Conservation (phyloP, 805 yeast species). For the Metschnikowia peoriensis region DNA sequence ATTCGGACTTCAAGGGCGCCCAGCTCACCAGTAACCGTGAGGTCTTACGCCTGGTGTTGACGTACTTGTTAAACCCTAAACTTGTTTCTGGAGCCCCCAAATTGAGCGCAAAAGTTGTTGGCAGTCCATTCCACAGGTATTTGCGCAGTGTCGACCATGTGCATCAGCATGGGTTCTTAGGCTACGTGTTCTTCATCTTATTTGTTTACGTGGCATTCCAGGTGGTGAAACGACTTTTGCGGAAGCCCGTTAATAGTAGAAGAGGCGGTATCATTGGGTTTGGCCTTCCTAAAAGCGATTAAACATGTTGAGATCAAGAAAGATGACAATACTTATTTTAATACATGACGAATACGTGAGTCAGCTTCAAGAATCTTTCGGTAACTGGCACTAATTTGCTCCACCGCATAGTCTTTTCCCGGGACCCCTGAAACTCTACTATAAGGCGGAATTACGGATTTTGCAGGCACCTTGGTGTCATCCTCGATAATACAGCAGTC, state of each 20-base stretch:
- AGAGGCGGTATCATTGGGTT: conserved; percentile 16
- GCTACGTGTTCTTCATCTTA: conserved; percentile 30
- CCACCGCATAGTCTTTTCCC: conserved; percentile 29
- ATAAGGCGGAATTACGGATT: conserved; percentile 51
- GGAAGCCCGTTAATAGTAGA: conserved; percentile 1
- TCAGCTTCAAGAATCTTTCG: conserved; percentile 37
- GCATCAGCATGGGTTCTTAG: conserved; percentile 45
- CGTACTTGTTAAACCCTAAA: conserved; percentile 37
- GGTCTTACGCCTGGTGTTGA: conserved; percentile 33
- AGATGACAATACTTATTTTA: conserved; percentile 1
- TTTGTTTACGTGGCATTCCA: conserved; percentile 4
- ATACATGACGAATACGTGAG: conserved; percentile 24
- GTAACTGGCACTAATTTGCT: conserved; percentile 28
- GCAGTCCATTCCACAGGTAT: conserved; percentile 41
- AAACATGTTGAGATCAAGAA: neutral
- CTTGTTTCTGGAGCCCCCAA: conserved; percentile 14
- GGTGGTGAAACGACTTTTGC: neutral
- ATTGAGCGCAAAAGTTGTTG: conserved; percentile 31
- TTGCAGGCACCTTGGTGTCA: conserved; percentile 41
- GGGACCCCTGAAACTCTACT: conserved; percentile 44
- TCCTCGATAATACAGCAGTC: conserved; percentile 51
- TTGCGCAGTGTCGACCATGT: conserved; percentile 43
- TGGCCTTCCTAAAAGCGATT: conserved; percentile 13
- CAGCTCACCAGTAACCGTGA: conserved; percentile 34
- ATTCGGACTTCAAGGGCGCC: conserved; percentile 36